phyloP scores from a whole-genome alignment of 495 filamentous ascomycete genomes.

The Zalerion maritima region DNA sequence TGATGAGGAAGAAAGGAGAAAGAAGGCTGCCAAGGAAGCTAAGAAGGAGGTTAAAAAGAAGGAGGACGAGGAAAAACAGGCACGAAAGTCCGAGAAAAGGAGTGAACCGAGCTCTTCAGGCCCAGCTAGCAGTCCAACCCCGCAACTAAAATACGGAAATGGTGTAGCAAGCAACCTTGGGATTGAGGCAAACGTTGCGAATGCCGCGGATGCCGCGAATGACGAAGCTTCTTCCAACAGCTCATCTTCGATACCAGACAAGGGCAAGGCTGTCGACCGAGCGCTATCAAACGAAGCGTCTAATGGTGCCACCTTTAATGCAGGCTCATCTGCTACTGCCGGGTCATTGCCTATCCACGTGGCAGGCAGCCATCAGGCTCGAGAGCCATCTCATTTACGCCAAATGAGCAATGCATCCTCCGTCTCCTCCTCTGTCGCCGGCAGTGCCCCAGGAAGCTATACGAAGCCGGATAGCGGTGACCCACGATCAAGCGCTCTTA shows the following conservation, averaged over 20 bases:
- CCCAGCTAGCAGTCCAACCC: conserved; percentile 29
- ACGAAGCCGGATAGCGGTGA: conserved; percentile 28
- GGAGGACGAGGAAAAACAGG: conserved; percentile 73
- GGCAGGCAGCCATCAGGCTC: conserved; percentile 23
- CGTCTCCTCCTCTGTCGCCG: conserved; percentile 56
- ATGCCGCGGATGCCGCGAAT: conserved; percentile 8
- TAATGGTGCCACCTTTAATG: conserved; percentile 10
- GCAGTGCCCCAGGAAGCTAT: conserved; percentile 44
- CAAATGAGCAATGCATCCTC: conserved; percentile 77
- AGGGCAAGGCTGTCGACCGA: conserved; percentile 75
- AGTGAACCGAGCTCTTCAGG: conserved; percentile 30
- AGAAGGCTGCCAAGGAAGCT: conserved; percentile 64
- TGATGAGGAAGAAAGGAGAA: conserved; percentile 77
- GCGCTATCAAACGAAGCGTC: conserved; percentile 9
- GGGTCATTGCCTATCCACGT: conserved; percentile 20
- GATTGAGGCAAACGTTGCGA: conserved; percentile 25
- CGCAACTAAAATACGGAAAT: conserved; percentile 38
- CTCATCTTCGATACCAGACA: conserved; percentile 28
- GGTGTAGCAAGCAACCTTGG: conserved; percentile 36
- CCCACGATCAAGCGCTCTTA: conserved; percentile 28
- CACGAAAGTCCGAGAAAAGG: conserved; percentile 49
- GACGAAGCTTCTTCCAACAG: conserved; percentile 7
- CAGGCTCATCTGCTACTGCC: conserved; percentile 6
- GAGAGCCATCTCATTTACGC: conserved; percentile 52
- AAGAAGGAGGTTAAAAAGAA: conserved; percentile 68